Evolutionary conservation across 495 filamentous ascomycete species (phyloP).

Genomic region (Cryomyces minteri): DNA sequence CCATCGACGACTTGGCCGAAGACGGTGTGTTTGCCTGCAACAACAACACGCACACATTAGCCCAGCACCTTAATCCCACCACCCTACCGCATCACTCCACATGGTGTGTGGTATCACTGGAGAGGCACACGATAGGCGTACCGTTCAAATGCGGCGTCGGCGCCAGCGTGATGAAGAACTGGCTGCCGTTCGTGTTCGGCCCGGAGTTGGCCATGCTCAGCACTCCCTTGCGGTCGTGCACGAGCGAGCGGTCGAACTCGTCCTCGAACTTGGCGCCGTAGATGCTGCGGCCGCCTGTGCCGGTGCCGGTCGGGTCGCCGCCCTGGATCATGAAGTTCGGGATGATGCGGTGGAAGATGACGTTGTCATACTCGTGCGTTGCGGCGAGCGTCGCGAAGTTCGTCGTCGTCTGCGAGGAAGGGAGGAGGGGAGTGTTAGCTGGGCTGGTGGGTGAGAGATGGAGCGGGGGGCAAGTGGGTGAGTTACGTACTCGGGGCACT

Average conservation of each 20-base stretch:
- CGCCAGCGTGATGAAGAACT: conserved; percentile 12
- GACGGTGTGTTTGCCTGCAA: conserved; percentile 10
- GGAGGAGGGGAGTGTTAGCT: not conserved
- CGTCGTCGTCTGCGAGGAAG: conserved; percentile 3
- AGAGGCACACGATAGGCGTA: too few relatives aligned
- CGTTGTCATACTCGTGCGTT: conserved; percentile 8
- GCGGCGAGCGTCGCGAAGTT: conserved; percentile 7
- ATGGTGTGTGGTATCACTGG: too few relatives aligned
- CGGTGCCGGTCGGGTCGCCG: conserved; percentile 10
- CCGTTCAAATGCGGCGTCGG: conserved; percentile 8
- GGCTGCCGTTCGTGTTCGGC: conserved; percentile 7
- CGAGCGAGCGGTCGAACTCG: conserved; percentile 6
- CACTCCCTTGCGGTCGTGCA: conserved; percentile 5
- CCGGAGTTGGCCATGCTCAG: conserved; percentile 10
- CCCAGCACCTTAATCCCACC: too few relatives aligned
- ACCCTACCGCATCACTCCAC: too few relatives aligned
- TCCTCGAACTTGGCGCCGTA: conserved; percentile 11
- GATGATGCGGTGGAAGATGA: conserved; percentile 13
- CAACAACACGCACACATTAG: too few relatives aligned
- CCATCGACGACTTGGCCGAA: conserved; percentile 8
- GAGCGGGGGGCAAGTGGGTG: not conserved
- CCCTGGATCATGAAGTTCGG: conserved; percentile 13
- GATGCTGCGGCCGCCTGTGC: conserved; percentile 7
- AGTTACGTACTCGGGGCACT: conserved; percentile 2
- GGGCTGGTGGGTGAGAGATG: not conserved